Evolutionary conservation across 192 early-diverging fungal genomes (phyloP), one percentile per base, ranked within the genome.

Genomic region (Coemansia sp.): DNA sequence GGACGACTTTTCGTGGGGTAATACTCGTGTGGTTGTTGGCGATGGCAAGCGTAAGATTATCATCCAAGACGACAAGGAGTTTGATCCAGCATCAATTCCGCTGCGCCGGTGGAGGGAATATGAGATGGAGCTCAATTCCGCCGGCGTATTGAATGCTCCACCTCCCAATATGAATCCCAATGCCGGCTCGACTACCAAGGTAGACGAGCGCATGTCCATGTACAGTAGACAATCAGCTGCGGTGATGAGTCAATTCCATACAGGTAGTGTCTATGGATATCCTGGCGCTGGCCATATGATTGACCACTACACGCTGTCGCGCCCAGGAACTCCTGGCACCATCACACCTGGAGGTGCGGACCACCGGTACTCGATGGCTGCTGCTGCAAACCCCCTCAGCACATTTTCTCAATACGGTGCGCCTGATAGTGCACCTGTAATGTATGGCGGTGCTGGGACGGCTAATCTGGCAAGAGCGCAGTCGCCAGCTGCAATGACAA

Each of bases 1-100:
- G 84, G 95, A 98, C 59, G 95, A 97, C 71, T 98, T 98, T 73
- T 93, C 92, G 10, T 98, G 96, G 96, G 96, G 96, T 71, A 94
- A 97, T 69, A 98, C 96, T 31, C 89, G 91, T 67, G 86, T 89
- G 21, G 89, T 91, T 0, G 85, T 90, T 0, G 91, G 91, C 38
- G 86, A 87, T 25, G 85, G 83, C 27, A 85, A 84, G 50, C 85
- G 83, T 61, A 85, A 89, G 80, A 76, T 89, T 12, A 84, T 86
- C 60, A 73, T 85, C 9, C 74, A 79, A 21, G 92, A 91, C 62
- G 89, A 90, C 28, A 90, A 92, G 58, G 81, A 88, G 62, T 97
- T 95, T 63, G 88, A 97, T 66, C 93, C 93, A 7, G 86, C 84
- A 64, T 85, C 84, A 60, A 94, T 98, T 65, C 92, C 94, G 7